phyloP scores from a whole-genome alignment of 2,329 filamentous ascomycete genomes.

The Fusarium sp. region DNA sequence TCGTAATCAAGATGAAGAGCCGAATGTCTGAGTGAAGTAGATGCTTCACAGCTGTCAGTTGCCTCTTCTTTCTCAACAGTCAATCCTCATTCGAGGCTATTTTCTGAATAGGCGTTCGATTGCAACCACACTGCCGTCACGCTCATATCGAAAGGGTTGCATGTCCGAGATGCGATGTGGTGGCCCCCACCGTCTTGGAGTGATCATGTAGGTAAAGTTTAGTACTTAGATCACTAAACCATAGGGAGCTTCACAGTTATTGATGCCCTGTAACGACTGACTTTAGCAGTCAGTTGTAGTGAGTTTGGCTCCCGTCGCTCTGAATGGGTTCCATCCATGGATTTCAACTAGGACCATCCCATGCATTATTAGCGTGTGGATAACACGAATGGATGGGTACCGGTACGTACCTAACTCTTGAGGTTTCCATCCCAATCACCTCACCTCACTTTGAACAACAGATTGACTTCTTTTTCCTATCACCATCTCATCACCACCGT shows the following conservation, averaged over 20 bases:
- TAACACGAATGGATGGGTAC: conserved; percentile 14
- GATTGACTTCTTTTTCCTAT: conserved; percentile 41
- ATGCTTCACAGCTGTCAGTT: neutral
- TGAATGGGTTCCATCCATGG: neutral
- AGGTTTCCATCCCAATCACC: conserved; percentile 27
- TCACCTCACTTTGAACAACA: conserved; percentile 32
- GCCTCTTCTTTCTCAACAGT: conserved; percentile 4
- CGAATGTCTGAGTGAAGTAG: neutral
- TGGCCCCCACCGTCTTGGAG: neutral
- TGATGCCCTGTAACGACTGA: neutral
- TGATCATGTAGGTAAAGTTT: neutral
- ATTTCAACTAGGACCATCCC: conserved; percentile 22
- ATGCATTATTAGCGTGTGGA: conserved; percentile 22
- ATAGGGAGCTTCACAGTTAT: conserved; percentile 16
- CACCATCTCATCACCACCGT: conserved; percentile 43
- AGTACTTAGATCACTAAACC: neutral
- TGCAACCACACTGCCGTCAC: conserved; percentile 30
- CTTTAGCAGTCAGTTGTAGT: neutral
- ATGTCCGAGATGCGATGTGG: conserved; percentile 13
- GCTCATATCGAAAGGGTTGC: conserved; percentile 30
- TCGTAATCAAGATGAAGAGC: conserved; percentile 12
- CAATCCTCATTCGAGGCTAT: conserved; percentile 17
- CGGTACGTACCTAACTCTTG: conserved; percentile 31
- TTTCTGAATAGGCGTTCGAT: conserved; percentile 10
- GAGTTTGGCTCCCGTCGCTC: neutral